Evolutionary conservation across 1,284 basidiomycete genomes (phyloP), one percentile per base, ranked within the genome.

Genomic region (Ganoderma sp.): DNA sequence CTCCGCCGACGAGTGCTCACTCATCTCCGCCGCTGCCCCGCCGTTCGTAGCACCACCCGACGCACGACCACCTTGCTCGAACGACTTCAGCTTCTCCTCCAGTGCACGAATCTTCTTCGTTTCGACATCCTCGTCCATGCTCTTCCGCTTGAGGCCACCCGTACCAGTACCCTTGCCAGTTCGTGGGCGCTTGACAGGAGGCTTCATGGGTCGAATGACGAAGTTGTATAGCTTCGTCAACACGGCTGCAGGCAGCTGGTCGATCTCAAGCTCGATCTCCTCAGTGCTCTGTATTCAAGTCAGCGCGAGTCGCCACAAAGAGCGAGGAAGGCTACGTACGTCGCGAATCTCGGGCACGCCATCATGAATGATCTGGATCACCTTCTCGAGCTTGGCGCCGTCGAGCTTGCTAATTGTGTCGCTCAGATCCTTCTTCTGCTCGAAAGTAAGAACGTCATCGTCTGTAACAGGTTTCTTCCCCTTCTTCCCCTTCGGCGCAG

Each of bases 231-330:
- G 86, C 81, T 95, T 94, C 66, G 91, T 91, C 61, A 98, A 87
- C 41, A 97, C 96, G 25, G 87, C 81, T 5, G 92, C 84, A 63
- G 96, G 95, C 45, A 98, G 85, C 59, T 90, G 84, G 77, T 98
- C 96, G 74, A 98, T 98, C 81, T 98, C 97, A 58, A 98, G 88
- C 81, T 98, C 96, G 75, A 98, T 98, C 83, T 98, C 96, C 79
- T 98, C 94, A 64, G 92, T 94, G 79, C 93, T 94, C 92, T 96
- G 82, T 63, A 48, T 62, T 22, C 9, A 37, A 4, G 45, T 50
- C 2, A 52, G 14, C 37, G 64, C 67, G 64, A 41, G 28, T 15
- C 3, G 10, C 6, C 14, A 37, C 9, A 67, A 22, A 59, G 67
- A 4, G 57, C 63, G 17, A 45, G 56, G 48, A 15, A 22, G 12